phyloP scores from a whole-genome alignment of 768 basidiomycete genomes.

The Favolaschia claudopus region DNA sequence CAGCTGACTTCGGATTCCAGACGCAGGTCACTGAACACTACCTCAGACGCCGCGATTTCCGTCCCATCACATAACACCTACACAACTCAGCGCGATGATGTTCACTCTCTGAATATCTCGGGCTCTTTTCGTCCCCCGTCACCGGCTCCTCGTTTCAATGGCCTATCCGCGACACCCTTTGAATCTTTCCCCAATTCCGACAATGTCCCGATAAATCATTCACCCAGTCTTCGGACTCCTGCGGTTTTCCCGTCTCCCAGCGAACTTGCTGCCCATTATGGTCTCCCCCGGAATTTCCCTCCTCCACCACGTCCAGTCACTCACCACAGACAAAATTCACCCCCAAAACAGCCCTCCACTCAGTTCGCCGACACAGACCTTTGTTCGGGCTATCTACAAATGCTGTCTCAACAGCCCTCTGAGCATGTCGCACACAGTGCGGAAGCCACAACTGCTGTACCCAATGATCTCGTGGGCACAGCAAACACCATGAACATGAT shows the following conservation, averaged over 20 bases:
- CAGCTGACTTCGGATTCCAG: slow-evolving; percentile 67
- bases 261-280: slow-evolving; percentile 81
- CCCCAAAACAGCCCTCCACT: slow-evolving; percentile 39
- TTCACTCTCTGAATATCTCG: slow-evolving; percentile 56
- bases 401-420: slow-evolving; percentile 63
- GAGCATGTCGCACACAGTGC: slow-evolving; percentile 43
- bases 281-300: slow-evolving; percentile 76
- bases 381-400: slow-evolving; percentile 70
- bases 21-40: slow-evolving; percentile 59
- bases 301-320: slow-evolving; percentile 68
- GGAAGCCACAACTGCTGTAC: slow-evolving; percentile 32
- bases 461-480: neutral
- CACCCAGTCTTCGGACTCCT: slow-evolving; percentile 72
- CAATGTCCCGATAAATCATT: slow-evolving; percentile 66
- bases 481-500: slow-evolving; percentile 20
- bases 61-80: slow-evolving; percentile 45
- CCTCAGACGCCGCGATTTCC: slow-evolving; percentile 59
- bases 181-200: slow-evolving; percentile 58
- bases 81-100: slow-evolving; percentile 54
- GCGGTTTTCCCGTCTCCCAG: slow-evolving; percentile 69
- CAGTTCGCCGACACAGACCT: slow-evolving; percentile 57
- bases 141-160: slow-evolving; percentile 50
- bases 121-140: slow-evolving; percentile 46
- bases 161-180: slow-evolving; percentile 45
- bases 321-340: slow-evolving; percentile 50